Evolutionary conservation across 2,329 filamentous ascomycete genomes (phyloP).

Genomic region (Cladophialophora bantiana): DNA sequence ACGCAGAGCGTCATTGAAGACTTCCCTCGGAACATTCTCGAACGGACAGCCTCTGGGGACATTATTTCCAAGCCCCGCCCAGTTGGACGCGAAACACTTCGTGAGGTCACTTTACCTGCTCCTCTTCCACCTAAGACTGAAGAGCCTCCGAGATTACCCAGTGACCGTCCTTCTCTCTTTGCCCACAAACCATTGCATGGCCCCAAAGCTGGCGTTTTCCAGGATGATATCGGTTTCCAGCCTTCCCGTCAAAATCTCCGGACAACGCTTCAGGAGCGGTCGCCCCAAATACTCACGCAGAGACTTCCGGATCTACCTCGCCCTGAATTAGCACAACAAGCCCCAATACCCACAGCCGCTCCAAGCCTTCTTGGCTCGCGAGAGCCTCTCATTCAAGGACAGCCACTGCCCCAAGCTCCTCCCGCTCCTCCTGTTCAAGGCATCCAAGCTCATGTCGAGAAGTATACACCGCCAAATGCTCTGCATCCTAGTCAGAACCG

Average conservation of each 20-base stretch:
- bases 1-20: conserved; percentile 43
- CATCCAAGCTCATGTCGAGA: conserved; percentile 29
- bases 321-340: conserved; percentile 23
- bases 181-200: conserved; percentile 47
- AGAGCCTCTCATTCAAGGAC: conserved; percentile 23
- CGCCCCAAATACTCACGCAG: conserved; percentile 35
- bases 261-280: conserved; percentile 46
- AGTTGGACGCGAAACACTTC: conserved; percentile 23
- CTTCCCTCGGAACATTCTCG: conserved; percentile 34
- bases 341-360: conserved; percentile 13
- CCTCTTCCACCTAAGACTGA: conserved; percentile 39
- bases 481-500: conserved; percentile 35
- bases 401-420: conserved; percentile 27
- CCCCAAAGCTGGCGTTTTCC: conserved; percentile 55
- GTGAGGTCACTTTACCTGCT: conserved; percentile 27
- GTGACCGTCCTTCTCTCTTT: conserved; percentile 44
- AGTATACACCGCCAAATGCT: conserved; percentile 27
- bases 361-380: conserved; percentile 28
- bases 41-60: conserved; percentile 32
- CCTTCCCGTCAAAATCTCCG: conserved; percentile 45
- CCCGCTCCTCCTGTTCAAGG: conserved; percentile 19
- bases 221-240: conserved; percentile 47
- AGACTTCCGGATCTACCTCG: conserved; percentile 29
- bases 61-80: conserved; percentile 32
- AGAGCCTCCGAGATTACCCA: conserved; percentile 44